Evolutionary conservation across 2,329 filamentous ascomycete genomes (phyloP).

Genomic region (Exserohilum turcica): DNA sequence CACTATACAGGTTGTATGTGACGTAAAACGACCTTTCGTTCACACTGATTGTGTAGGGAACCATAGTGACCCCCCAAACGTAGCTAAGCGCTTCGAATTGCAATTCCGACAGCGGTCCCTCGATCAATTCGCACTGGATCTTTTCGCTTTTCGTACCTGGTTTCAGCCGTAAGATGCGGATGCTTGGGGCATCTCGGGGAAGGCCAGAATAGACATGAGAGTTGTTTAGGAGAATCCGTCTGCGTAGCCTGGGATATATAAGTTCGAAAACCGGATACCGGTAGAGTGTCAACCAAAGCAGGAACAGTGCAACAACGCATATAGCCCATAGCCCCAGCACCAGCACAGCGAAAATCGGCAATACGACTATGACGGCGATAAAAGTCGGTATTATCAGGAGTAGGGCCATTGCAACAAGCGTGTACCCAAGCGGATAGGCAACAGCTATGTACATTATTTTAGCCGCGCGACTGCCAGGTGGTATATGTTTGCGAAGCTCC

Average conservation of each 20-base stretch:
- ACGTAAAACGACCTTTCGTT: conserved; percentile 5
- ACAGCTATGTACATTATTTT: background rate
- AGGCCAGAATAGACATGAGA: background rate
- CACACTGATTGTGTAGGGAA: conserved; percentile 1
- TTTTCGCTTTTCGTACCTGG: background rate
- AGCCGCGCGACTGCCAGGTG: background rate
- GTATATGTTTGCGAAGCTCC: background rate
- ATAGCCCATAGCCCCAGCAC: background rate
- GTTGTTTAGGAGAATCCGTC: conserved; percentile 1
- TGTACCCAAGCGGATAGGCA: background rate
- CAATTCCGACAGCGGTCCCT: background rate
- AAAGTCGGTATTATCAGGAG: background rate
- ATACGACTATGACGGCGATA: too few species aligned
- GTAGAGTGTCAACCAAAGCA: conserved; percentile 2
- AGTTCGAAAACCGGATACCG: conserved; percentile 7
- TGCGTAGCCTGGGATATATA: conserved; percentile 1
- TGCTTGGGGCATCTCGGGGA: background rate
- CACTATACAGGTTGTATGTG: conserved; percentile 8
- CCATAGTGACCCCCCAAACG: conserved; percentile 9
- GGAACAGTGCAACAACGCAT: background rate
- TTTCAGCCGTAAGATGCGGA: background rate
- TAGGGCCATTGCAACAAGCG: background rate
- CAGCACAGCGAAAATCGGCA: background rate
- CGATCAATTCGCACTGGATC: conserved; percentile 8
- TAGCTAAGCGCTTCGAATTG: conserved; percentile 17